Conservation (phyloP, 2,329 filamentous ascomycete species). For the Aspergillus tamarii region DNA sequence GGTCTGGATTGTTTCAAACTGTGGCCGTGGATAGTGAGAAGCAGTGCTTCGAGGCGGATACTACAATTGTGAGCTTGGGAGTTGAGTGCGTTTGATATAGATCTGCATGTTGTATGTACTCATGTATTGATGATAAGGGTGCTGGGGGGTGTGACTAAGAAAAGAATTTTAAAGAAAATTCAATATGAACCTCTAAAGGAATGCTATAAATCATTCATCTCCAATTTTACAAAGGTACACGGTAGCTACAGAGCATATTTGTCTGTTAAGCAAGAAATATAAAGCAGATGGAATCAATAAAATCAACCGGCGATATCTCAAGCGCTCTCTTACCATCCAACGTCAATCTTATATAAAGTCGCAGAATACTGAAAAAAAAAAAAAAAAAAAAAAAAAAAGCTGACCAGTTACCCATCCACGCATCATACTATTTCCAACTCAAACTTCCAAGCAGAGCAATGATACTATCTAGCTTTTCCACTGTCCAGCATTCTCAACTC, state of each 20-base stretch:
- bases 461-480: conserved; percentile 41
- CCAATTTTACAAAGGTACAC: fast-evolving
- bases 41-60: not conserved
- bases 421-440: not conserved
- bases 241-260: not conserved
- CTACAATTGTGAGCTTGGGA: not conserved
- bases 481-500: conserved; percentile 61
- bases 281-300: not conserved
- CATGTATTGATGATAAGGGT: not conserved
- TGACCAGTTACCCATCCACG: too few species aligned
- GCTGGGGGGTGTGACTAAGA: not conserved
- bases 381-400: not conserved
- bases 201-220: not conserved
- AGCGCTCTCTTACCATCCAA: not conserved
- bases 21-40: not conserved
- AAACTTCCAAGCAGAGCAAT: not conserved
- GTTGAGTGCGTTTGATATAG: not conserved
- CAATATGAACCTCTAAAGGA: not conserved
- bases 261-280: not conserved
- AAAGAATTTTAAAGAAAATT: not conserved
- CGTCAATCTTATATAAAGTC: not conserved
- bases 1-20: not conserved
- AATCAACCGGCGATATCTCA: not conserved
- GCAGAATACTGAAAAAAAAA: not conserved
- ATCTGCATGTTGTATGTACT: not conserved